A percentile compares a stretch with the other conserved stretches of the same genome.
phyloP scores from a whole-genome alignment of 768 basidiomycete species.

The Phlebiopsis gigantea region DNA sequence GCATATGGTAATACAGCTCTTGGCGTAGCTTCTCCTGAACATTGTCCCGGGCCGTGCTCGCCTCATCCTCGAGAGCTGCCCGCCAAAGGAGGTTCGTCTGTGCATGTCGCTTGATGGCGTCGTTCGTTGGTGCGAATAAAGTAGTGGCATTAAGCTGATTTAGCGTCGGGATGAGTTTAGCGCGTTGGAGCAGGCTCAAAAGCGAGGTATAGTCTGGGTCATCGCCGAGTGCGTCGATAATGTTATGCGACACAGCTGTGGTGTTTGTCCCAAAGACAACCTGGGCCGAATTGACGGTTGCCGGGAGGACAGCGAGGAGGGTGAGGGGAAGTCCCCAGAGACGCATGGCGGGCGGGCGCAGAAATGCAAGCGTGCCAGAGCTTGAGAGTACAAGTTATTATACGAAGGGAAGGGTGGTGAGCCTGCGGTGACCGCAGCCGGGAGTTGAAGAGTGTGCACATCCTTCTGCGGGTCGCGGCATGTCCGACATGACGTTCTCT shows the following conservation, averaged over 20 bases:
- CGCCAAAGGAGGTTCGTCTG: slow-evolving; percentile 28
- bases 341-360: slow-evolving; percentile 24
- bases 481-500: slow-evolving; percentile 2
- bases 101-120: slow-evolving; percentile 63
- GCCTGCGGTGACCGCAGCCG: slow-evolving; percentile 14
- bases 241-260: slow-evolving; percentile 41
- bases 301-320: slow-evolving; percentile 29
- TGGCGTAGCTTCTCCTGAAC: slow-evolving; percentile 80
- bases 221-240: slow-evolving; percentile 71
- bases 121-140: slow-evolving; percentile 93
- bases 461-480: not conserved
- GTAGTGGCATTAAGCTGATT: slow-evolving; percentile 81
- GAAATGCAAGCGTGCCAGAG: slow-evolving; percentile 1
- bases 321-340: slow-evolving; percentile 30
- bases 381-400: slow-evolving; percentile 4
- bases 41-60: slow-evolving; percentile 57
- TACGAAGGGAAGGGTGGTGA: not conserved
- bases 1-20: slow-evolving; percentile 89
- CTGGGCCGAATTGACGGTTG: slow-evolving; percentile 28
- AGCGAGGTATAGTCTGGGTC: slow-evolving; percentile 79
- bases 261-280: slow-evolving; percentile 22
- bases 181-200: slow-evolving; percentile 70
- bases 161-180: slow-evolving; percentile 87
- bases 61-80: slow-evolving; percentile 33
- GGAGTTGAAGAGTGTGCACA: not conserved